Conservation (phyloP, 495 filamentous ascomycete species). For the Xylaria intraflava region DNA sequence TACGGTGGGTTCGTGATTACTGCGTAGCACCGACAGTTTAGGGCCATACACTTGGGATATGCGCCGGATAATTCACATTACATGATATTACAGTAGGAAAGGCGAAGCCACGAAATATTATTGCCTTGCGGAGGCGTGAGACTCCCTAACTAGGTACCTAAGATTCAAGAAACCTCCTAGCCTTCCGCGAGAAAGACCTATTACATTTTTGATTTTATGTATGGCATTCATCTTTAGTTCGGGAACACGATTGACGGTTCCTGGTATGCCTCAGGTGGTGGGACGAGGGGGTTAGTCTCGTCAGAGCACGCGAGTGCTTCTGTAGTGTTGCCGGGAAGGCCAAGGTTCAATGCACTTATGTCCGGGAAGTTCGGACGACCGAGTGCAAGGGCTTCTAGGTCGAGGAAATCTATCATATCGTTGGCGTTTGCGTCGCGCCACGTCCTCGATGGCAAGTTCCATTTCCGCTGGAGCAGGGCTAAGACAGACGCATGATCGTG, state of each 20-base stretch:
- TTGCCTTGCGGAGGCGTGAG: no score
- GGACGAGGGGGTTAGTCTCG: not conserved
- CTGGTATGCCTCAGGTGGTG: not conserved
- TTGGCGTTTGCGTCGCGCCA: not conserved
- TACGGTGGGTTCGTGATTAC: no score
- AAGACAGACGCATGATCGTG: conserved; percentile 2
- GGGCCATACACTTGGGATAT: no score
- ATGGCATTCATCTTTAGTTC: no score
- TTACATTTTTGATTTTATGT: no score
- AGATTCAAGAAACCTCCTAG: no score
- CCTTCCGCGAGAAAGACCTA: no score
- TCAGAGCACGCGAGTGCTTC: not conserved
- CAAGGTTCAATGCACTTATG: not conserved
- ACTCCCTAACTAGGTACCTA: no score
- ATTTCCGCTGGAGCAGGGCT: not conserved
- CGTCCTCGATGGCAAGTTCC: not conserved
- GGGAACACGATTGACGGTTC: not conserved
- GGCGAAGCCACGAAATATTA: no score
- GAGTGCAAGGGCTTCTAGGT: not conserved
- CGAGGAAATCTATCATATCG: conserved; percentile 4
- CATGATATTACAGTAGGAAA: no score
- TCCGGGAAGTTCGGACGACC: not conserved
- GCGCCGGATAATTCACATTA: no score
- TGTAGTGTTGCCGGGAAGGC: not conserved
- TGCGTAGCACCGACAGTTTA: no score